phyloP scores from a whole-genome alignment of 164 flowering plant genomes.

The Malania oleifera region DNA sequence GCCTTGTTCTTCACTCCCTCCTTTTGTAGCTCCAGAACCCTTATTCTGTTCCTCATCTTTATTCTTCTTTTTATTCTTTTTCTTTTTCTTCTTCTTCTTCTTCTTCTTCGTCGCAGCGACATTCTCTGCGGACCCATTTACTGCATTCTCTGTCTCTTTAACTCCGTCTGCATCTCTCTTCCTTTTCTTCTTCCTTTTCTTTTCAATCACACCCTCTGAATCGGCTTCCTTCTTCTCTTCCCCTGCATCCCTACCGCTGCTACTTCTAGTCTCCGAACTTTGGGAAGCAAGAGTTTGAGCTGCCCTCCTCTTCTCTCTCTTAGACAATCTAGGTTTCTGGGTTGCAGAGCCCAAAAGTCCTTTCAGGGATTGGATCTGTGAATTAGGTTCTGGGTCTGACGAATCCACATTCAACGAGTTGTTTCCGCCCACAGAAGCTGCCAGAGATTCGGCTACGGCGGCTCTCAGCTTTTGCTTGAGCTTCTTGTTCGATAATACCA shows the following conservation, averaged over 20 bases:
- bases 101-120: conserved; percentile 13
- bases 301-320: conserved; percentile 59
- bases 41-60: conserved; percentile 15
- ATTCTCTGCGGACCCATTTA: background rate
- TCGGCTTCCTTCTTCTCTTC: background rate
- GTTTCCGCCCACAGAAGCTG: conserved; percentile 21
- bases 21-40: conserved; percentile 11
- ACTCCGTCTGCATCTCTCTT: conserved; percentile 20
- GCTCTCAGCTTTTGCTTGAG: conserved; percentile 70
- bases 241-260: conserved; percentile 5
- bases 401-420: background rate
- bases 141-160: conserved; percentile 5
- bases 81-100: conserved; percentile 14
- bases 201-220: background rate
- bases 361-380: conserved; percentile 32
- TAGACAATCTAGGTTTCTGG: conserved; percentile 54
- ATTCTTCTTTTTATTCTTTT: conserved; percentile 1
- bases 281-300: conserved; percentile 15
- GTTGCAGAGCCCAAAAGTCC: conserved; percentile 33
- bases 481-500: conserved; percentile 87
- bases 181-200: conserved; percentile 33
- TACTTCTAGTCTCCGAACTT: conserved; percentile 2
- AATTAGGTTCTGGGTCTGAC: conserved; percentile 7
- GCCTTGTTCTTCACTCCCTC: conserved; percentile 17
- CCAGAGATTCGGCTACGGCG: conserved; percentile 31